Evolutionary conservation across 176 grass and related monocot species (phyloP).

Genomic region (Raddia guianensis): DNA sequence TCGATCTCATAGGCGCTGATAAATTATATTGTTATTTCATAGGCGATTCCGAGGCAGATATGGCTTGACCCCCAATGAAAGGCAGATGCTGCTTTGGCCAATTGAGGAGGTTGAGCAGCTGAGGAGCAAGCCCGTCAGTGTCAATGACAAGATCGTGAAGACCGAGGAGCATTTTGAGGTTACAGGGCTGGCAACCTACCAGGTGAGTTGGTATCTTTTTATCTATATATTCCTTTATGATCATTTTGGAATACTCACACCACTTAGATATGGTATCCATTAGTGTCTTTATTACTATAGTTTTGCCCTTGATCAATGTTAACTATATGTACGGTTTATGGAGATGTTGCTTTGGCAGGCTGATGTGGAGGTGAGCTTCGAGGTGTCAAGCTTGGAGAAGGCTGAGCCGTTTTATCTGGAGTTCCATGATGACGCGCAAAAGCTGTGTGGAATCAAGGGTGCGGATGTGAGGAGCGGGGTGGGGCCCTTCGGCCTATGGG

Average conservation of each 20-base stretch:
- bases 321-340: no score
- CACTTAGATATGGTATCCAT: no score
- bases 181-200: conserved; percentile 43
- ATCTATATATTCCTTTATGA: no score
- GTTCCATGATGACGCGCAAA: conserved; percentile 48
- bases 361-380: conserved; percentile 73
- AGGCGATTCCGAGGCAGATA: conserved; percentile 39
- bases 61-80: conserved; percentile 48
- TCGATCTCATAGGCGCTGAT: no score
- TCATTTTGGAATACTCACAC: no score
- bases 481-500: conserved; percentile 76
- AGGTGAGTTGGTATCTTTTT: background rate
- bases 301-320: no score
- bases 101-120: conserved; percentile 56
- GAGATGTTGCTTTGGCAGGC: conserved; percentile 20
- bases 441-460: conserved; percentile 54
- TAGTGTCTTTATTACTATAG: no score
- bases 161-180: conserved; percentile 41
- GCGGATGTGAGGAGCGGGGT: conserved; percentile 60
- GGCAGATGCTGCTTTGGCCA: conserved; percentile 60
- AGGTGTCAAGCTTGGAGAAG: conserved; percentile 51
- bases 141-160: conserved; percentile 28
- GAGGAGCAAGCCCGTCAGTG: conserved; percentile 35
- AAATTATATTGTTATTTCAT: no score
- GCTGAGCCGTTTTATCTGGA: conserved; percentile 60